A percentile compares a stretch with the other conserved stretches of the same genome.
These are phyloP conservation scores for Coemansia linderi DNA, from an alignment of 371 early-diverging fungal genomes.

Conservation along the genomic window DNA sequence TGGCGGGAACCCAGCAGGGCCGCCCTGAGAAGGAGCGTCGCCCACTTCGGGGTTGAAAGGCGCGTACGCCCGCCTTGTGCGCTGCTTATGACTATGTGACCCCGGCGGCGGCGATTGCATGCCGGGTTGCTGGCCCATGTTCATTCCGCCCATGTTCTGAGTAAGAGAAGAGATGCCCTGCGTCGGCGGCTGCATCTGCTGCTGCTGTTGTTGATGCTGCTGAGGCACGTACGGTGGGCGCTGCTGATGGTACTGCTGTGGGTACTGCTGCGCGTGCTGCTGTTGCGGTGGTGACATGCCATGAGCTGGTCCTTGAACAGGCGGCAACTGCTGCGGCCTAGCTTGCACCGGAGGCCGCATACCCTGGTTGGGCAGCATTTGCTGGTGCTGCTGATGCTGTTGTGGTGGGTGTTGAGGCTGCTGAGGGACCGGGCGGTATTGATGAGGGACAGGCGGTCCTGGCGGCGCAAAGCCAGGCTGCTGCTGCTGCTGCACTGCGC, in stretches of 20 bases:
- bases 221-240: conserved; percentile 17
- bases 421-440: conserved; percentile 11
- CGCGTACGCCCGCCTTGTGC: conserved; percentile 38
- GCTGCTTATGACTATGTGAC: conserved; percentile 31
- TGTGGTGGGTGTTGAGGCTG: conserved; percentile 20
- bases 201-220: conserved; percentile 10
- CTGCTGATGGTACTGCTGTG: conserved; percentile 21
- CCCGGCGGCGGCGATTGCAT: conserved; percentile 28
- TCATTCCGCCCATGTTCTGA: conserved; percentile 50
- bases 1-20: conserved; percentile 29
- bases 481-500: conserved; percentile 14
- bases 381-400: conserved; percentile 22
- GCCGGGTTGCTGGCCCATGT: conserved; percentile 29
- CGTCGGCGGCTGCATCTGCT: conserved; percentile 5
- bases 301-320: not conserved
- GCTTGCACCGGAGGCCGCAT: conserved; percentile 5
- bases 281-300: conserved; percentile 17
- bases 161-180: conserved; percentile 23
- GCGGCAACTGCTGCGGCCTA: conserved; percentile 9
- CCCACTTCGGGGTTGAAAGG: conserved; percentile 16
- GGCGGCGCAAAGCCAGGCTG: conserved; percentile 28
- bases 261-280: conserved; percentile 13
- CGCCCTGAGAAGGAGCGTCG: conserved; percentile 7
- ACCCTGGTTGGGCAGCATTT: conserved; percentile 1
- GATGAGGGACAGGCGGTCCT: conserved; percentile 12